phyloP scores from a whole-genome alignment of 139 green algal species.

The Edaphochlamys debaryana region DNA sequence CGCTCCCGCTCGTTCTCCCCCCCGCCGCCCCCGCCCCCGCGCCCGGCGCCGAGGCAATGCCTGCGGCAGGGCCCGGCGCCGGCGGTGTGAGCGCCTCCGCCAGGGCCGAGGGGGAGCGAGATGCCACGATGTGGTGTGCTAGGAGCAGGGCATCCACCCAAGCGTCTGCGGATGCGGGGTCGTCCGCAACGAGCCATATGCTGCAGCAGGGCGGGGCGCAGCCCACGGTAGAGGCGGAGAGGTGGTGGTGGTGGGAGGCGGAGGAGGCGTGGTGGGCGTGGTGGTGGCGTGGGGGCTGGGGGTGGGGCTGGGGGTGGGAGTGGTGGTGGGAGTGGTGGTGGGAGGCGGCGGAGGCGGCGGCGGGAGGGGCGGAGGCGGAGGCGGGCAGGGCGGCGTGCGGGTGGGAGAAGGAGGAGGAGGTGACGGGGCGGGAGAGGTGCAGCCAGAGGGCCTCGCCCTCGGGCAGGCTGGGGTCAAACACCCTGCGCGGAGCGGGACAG shows the following conservation, averaged over 20 bases:
- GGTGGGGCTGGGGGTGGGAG: not conserved
- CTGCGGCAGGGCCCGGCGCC: not conserved
- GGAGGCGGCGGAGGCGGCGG: not conserved
- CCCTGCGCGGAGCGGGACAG: not conserved
- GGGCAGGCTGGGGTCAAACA: constrained; percentile 70
- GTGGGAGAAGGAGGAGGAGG: not conserved
- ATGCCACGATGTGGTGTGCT: constrained; percentile 45
- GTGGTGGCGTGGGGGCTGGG: too few species aligned
- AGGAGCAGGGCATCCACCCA: constrained; percentile 76
- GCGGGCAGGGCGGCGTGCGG: not conserved
- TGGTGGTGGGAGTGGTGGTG: not conserved
- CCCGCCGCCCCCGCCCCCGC: not conserved
- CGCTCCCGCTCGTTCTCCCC: not conserved
- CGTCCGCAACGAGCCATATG: constrained; percentile 75
- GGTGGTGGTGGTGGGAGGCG: not conserved
- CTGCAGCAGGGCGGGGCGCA: constrained; percentile 41
- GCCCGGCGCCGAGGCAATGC: not conserved
- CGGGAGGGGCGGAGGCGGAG: not conserved
- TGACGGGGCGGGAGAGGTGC: constrained; percentile 20
- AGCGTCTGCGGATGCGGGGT: constrained; percentile 70
- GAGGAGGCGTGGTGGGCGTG: too few species aligned
- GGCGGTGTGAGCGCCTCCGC: constrained; percentile 49
- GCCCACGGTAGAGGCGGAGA: not conserved
- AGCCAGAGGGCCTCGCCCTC: constrained; percentile 74
- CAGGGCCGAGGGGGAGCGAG: constrained; percentile 42